Percentiles rank a stretch among this genome's conserved stretches.
Evolutionary conservation across 805 yeast species (phyloP).

Genomic region (Priceomyces haplophilus): DNA sequence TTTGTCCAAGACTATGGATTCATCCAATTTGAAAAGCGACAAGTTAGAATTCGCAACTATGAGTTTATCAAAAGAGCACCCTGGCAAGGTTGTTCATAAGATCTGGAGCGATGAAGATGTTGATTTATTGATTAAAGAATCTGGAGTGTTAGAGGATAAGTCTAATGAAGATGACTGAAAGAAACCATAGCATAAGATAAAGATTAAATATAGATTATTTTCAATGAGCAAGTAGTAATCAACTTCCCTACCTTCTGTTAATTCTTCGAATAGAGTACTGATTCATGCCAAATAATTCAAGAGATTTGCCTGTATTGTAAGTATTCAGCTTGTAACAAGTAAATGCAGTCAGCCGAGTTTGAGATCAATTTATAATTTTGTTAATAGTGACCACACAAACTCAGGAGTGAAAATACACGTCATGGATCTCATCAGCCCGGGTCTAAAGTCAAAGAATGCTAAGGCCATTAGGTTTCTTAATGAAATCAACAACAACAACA

Average conservation of each 20-base stretch:
- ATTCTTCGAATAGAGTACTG: too few relatives aligned
- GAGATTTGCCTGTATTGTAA: too few relatives aligned
- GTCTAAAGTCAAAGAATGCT: conserved; percentile 9
- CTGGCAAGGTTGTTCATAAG: conserved; percentile 57
- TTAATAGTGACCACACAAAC: not conserved
- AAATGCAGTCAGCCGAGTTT: too few relatives aligned
- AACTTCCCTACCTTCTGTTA: conserved; percentile 2
- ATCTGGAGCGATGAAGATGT: conserved; percentile 82
- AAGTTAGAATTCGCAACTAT: conserved; percentile 90
- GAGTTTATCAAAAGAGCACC: conserved; percentile 43
- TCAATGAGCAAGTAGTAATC: conserved; percentile 6
- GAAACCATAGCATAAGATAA: conserved; percentile 23
- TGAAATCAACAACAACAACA: conserved; percentile 29
- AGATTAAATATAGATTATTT: conserved; percentile 1
- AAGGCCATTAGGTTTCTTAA: conserved; percentile 4
- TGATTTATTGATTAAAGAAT: conserved; percentile 64
- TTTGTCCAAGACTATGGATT: conserved; percentile 89
- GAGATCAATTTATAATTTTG: not conserved
- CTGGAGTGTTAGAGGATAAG: conserved; percentile 59
- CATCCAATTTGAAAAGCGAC: conserved; percentile 78
- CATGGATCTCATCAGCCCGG: conserved; percentile 14
- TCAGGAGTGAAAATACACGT: not conserved
- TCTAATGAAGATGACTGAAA: conserved; percentile 26
- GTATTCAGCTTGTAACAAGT: too few relatives aligned
- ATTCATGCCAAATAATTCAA: too few relatives aligned